Conservation (phyloP, 2,329 filamentous ascomycete species). For the Monosporascus sp. region DNA sequence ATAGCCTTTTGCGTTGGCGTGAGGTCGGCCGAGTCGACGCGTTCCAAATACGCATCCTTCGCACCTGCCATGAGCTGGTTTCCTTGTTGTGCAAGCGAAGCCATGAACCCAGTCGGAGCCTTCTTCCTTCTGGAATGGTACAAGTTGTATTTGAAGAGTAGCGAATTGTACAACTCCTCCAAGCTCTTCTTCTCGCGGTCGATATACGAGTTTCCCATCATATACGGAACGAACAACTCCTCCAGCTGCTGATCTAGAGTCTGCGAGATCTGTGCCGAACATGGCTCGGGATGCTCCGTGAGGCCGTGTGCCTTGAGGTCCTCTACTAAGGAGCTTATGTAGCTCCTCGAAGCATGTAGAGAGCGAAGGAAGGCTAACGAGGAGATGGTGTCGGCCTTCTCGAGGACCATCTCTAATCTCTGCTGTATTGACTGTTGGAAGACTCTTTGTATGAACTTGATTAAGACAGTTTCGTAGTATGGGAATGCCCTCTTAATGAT, state of each 20-base stretch:
- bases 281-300: constrained; percentile 90
- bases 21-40: constrained; percentile 82
- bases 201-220: constrained; percentile 66
- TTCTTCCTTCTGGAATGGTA: constrained; percentile 88
- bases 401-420: constrained; percentile 87
- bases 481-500: constrained; percentile 97
- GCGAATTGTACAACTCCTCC: constrained; percentile 80
- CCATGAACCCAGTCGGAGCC: constrained; percentile 86
- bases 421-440: constrained; percentile 99
- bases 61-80: constrained; percentile 84
- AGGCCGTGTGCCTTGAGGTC: constrained; percentile 91
- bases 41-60: constrained; percentile 85
- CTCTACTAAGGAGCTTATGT: constrained; percentile 82
- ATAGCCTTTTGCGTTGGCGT: constrained; percentile 85
- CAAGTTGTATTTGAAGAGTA: constrained; percentile 95
- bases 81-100: constrained; percentile 81
- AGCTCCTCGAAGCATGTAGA: constrained; percentile 83
- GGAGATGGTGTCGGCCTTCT: constrained; percentile 89
- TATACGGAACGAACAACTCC: constrained; percentile 69
- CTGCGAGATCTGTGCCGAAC: constrained; percentile 76
- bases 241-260: constrained; percentile 71
- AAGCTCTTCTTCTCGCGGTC: constrained; percentile 65
- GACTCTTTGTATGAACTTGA: constrained; percentile 88
- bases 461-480: constrained; percentile 89
- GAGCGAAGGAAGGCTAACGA: constrained; percentile 88